Evolutionary conservation across 352 stramenopile species (phyloP), one percentile per base, ranked within the genome.

Genomic region (Globisporangium radiosum): DNA sequence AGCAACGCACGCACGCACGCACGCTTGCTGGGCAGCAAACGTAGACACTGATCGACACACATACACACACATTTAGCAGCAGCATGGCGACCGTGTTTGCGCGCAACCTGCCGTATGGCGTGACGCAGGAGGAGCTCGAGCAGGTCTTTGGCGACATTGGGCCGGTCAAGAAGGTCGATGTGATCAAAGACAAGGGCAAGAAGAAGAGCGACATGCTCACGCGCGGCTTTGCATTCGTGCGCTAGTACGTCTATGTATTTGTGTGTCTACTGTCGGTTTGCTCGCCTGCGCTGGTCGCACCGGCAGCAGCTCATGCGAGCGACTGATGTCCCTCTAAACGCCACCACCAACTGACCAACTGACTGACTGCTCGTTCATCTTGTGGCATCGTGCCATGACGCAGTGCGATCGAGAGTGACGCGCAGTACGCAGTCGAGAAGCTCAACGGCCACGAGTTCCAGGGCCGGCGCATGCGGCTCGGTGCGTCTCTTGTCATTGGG

Each of bases 181-280:
- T 94, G 54, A 94, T 94, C 68, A 94, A 94, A 62, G 80, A 94
- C 63, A 94, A 94, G 71, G 85, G 85, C 70, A 90, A 88, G 59
- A 68, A 68, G 55, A 92, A 91, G 74, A 80, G 68, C 64, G 82
- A 92, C 56, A 83, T 78, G 66, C 75, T 86, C 56, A 92, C 82
- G 59, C 85, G 85, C 48, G 85, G 85, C 59, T 94, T 94, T 63
- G 85, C 85, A 48, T 94, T 94, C 57, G 81, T 94, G 19, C 84
- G 81, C 62, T 94, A 88, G 85, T 94, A 77, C 69, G 85, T 86
- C 19, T 5, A 13, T 45, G 19, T 36, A 5, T 13, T 8, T 59
- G 14, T 40, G 6, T 15, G 25, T 17, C 14, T 54, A 40, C 15
- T 45, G 60, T 47, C n/a, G 25, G 10, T 56, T 4, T n/a, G 56